These are phyloP conservation scores for Clathrospora elynae DNA, from an alignment of 2,329 filamentous ascomycete species.

Conservation along the genomic window DNA sequence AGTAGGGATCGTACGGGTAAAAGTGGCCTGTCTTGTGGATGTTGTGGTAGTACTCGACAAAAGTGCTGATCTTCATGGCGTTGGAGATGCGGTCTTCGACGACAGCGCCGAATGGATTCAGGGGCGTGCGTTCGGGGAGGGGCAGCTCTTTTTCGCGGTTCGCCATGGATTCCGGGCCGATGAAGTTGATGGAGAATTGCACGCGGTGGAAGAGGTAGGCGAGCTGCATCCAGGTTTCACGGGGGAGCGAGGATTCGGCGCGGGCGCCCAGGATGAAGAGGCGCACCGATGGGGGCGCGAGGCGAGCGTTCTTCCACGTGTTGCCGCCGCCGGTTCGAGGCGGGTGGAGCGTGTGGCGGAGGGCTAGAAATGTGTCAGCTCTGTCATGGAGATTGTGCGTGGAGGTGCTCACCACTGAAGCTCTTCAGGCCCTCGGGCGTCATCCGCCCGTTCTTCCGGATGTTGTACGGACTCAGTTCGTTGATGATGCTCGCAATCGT, in stretches of 20 bases:
- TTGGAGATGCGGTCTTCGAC: constrained; percentile 88
- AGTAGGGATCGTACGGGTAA: constrained; percentile 94
- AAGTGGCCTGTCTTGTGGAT: constrained; percentile 90
- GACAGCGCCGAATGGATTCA: constrained; percentile 91
- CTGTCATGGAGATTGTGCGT: background rate
- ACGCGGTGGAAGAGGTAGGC: constrained; percentile 92
- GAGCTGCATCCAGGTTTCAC: constrained; percentile 91
- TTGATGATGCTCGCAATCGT: constrained; percentile 91
- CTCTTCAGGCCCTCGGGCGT: constrained; percentile 92
- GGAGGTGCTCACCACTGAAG: constrained; percentile 72
- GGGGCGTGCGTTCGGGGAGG: constrained; percentile 79
- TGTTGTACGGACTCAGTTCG: constrained; percentile 89
- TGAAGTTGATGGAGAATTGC: constrained; percentile 89
- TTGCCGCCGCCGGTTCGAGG: constrained; percentile 75
- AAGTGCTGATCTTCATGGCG: constrained; percentile 95
- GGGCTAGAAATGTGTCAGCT: constrained; percentile 59
- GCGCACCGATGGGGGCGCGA: constrained; percentile 84
- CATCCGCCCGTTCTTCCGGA: constrained; percentile 74
- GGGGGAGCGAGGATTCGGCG: constrained; percentile 94
- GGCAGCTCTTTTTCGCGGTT: constrained; percentile 94
- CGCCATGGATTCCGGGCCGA: constrained; percentile 93
- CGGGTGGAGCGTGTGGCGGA: constrained; percentile 92
- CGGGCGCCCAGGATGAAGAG: constrained; percentile 93
- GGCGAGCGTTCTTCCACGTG: constrained; percentile 77
- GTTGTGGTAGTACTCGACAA: constrained; percentile 97